Evolutionary conservation across 208 protist genomes (phyloP).

Genomic region (Trypanosoma scelopori): DNA sequence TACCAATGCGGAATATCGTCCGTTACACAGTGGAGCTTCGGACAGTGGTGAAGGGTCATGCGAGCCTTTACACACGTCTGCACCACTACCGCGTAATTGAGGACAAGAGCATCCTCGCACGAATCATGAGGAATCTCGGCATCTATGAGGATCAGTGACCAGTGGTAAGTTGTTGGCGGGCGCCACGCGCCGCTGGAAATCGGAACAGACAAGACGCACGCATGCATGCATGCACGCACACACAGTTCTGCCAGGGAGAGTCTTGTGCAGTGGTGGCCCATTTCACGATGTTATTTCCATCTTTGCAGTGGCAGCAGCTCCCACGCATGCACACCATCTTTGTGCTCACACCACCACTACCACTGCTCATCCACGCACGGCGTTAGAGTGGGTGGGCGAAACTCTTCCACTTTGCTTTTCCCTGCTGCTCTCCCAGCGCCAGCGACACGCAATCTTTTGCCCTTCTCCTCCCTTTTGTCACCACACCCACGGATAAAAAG

Average conservation of each 20-base stretch:
- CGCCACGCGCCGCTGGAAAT: too few relatives aligned
- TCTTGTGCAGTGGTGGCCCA: not conserved
- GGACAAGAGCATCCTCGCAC: constrained; percentile 70
- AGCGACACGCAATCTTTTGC: constrained; percentile 22
- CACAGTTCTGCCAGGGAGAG: too few relatives aligned
- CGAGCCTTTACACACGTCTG: constrained; percentile 70
- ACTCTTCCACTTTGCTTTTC: too few relatives aligned
- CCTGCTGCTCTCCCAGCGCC: not conserved
- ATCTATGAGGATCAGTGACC: constrained; percentile 42
- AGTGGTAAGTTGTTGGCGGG: not conserved
- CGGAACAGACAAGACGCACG: too few relatives aligned
- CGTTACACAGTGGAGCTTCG: constrained; percentile 88
- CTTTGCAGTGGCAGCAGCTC: not conserved
- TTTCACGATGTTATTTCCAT: not conserved
- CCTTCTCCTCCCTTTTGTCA: too few relatives aligned
- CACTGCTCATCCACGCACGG: constrained; percentile 4
- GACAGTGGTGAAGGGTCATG: constrained; percentile 85
- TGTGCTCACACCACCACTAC: not conserved
- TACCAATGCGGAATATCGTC: constrained; percentile 84
- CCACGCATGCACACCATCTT: not conserved
- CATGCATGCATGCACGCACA: too few relatives aligned
- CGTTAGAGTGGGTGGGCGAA: not conserved
- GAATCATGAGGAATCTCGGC: constrained; percentile 82
- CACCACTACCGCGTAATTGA: constrained; percentile 75
- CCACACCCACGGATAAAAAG: too few relatives aligned